Percentiles rank a stretch among this genome's conserved stretches.
Evolutionary conservation across 2,329 filamentous ascomycete genomes (phyloP).

Genomic region (Dothideomycetidae sp.): DNA sequence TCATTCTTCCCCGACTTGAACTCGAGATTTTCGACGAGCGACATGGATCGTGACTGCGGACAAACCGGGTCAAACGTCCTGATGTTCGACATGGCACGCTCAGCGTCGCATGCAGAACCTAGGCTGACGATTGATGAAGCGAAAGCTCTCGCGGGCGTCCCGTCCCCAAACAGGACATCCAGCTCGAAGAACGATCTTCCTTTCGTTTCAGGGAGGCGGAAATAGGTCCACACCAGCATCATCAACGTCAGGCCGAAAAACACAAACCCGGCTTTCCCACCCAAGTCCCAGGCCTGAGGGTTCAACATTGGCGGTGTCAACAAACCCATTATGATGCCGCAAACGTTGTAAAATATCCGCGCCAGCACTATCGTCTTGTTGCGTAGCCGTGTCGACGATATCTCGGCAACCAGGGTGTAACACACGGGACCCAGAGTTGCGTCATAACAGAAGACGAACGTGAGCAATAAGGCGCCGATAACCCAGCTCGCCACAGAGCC

Average conservation of each 20-base stretch:
- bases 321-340: slow-evolving; percentile 28
- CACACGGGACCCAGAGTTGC: slow-evolving; percentile 26
- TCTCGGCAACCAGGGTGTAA: slow-evolving; percentile 27
- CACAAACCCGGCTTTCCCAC: slow-evolving; percentile 30
- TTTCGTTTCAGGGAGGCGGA: slow-evolving; percentile 28
- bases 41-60: too few relatives aligned
- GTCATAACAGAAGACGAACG: slow-evolving; percentile 25
- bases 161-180: slow-evolving; percentile 28
- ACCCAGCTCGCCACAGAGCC: slow-evolving; percentile 25
- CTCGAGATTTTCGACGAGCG: too few relatives aligned
- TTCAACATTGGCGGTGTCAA: slow-evolving; percentile 30
- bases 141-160: background rate
- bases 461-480: slow-evolving; percentile 26
- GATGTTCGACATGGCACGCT: too few relatives aligned
- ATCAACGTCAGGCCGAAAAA: slow-evolving; percentile 24
- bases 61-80: too few relatives aligned
- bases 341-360: slow-evolving; percentile 27
- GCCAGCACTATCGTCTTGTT: slow-evolving; percentile 26
- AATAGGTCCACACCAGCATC: slow-evolving; percentile 25
- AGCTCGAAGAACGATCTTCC: slow-evolving; percentile 30
- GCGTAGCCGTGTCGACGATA: slow-evolving; percentile 25
- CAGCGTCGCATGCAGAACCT: too few relatives aligned
- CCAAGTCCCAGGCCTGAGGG: slow-evolving; percentile 26
- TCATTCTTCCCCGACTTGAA: too few relatives aligned
- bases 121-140: background rate